These are phyloP conservation scores for Hylodesmum podocarpum DNA, from an alignment of 306 rosid species.

Conservation along the genomic window DNA sequence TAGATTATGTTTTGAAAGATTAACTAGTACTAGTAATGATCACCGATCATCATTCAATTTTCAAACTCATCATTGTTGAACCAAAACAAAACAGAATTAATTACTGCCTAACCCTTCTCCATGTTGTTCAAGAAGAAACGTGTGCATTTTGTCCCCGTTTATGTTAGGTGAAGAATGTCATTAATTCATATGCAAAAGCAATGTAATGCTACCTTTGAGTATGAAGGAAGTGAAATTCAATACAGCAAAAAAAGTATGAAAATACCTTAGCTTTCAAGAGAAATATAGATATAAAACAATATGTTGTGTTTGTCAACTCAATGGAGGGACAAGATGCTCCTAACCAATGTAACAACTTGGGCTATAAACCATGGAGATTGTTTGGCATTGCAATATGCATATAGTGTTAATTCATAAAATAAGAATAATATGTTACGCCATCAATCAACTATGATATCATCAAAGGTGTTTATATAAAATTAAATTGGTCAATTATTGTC, in stretches of 20 bases:
- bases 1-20: slow-evolving; percentile 22
- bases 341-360: background rate
- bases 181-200: slow-evolving; percentile 35
- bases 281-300: slow-evolving; percentile 34
- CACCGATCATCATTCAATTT: slow-evolving; percentile 33
- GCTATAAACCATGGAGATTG: slow-evolving; percentile 19
- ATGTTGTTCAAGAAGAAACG: background rate
- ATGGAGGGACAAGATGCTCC: slow-evolving; percentile 10
- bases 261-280: slow-evolving; percentile 78
- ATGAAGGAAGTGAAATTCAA: slow-evolving; percentile 59
- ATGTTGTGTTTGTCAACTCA: slow-evolving; percentile 27
- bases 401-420: slow-evolving; percentile 22
- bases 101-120: slow-evolving; percentile 1
- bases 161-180: slow-evolving; percentile 49
- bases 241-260: slow-evolving; percentile 16
- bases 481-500: slow-evolving; percentile 18
- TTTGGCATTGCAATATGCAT: slow-evolving; percentile 10
- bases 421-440: slow-evolving; percentile 12
- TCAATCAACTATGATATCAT: slow-evolving; percentile 31
- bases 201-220: slow-evolving; percentile 57
- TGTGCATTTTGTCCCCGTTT: background rate
- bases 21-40: slow-evolving; percentile 29
- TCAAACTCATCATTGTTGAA: slow-evolving; percentile 12
- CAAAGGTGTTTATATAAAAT: slow-evolving; percentile 6
- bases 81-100: slow-evolving; percentile 16